These are phyloP conservation scores for Rhizopogon vinicolor DNA, from an alignment of 768 basidiomycete species.

Conservation along the genomic window DNA sequence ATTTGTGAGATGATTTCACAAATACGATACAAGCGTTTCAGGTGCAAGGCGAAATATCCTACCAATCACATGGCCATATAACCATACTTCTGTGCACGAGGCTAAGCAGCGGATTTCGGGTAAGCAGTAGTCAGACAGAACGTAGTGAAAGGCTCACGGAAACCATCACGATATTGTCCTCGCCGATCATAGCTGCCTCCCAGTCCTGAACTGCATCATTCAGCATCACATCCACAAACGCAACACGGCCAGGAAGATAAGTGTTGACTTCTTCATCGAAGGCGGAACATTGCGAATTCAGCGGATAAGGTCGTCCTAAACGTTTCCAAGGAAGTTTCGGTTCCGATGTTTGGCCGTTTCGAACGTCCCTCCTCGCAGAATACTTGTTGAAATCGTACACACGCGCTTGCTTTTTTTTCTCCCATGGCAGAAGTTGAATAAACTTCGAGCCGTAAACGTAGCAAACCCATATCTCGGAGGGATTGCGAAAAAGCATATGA, in stretches of 20 bases:
- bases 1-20: neutral
- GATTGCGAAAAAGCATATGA: slow-evolving; percentile 22
- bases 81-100: slow-evolving; percentile 11
- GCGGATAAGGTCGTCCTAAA: slow-evolving; percentile 10
- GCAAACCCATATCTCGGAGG: slow-evolving; percentile 31
- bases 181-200: slow-evolving; percentile 31
- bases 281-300: slow-evolving; percentile 5
- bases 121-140: neutral
- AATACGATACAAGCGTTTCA: neutral
- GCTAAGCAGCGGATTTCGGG: slow-evolving; percentile 8
- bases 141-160: slow-evolving; percentile 16
- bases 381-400: slow-evolving; percentile 31
- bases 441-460: slow-evolving; percentile 31
- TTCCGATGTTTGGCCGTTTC: slow-evolving; percentile 1
- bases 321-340: slow-evolving; percentile 11
- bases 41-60: too few relatives aligned
- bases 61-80: slow-evolving; percentile 23
- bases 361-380: slow-evolving; percentile 12
- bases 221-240: slow-evolving; percentile 3
- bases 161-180: slow-evolving; percentile 30
- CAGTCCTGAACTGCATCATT: slow-evolving; percentile 9
- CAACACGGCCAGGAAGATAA: slow-evolving; percentile 23
- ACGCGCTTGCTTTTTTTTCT: slow-evolving; percentile 12
- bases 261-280: slow-evolving; percentile 24
- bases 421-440: slow-evolving; percentile 20